Base-by-base conservation (phyloP, 345 rosid genomes). In the Trapa incisa region DNA sequence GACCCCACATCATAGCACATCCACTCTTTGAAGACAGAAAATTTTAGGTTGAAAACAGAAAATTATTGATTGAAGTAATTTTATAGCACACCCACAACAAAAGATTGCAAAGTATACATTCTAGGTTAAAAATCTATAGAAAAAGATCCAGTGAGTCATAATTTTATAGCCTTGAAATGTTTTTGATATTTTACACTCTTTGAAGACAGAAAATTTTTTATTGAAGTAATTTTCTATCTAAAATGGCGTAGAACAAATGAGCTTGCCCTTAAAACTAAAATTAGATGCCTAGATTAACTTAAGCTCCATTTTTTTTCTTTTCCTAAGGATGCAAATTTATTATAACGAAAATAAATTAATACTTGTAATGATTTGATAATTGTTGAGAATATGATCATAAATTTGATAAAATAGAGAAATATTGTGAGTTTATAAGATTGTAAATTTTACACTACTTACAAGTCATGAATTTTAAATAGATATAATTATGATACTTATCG, bases 1-100 rank as follows among this genome's bases (percentile, higher is more conserved):
- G 99, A 86, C 69, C 96, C 99, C 72, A 89, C 91, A 48, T 97
- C 83, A 73, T 87, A 91, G 79, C 95, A 91, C 62, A 71, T 84
- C 99, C 97, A n/a, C n/a, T n/a, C n/a, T n/a, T n/a, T n/a, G n/a
- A n/a, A n/a, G n/a, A n/a, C n/a, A n/a, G n/a, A n/a, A n/a, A n/a
- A n/a, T n/a, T n/a, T n/a, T n/a, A n/a, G n/a, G n/a, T n/a, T n/a
- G n/a, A n/a, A n/a, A n/a, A n/a, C n/a, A n/a, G n/a, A n/a, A n/a
- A n/a, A n/a, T n/a, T n/a, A n/a, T n/a, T n/a, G n/a, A n/a, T n/a
- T n/a, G n/a, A n/a, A n/a, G n/a, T n/a, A n/a, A n/a, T n/a, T n/a
- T n/a, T n/a, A n/a, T n/a, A n/a, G n/a, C n/a, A n/a, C n/a, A 94
- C 76, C 89, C 83, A 67, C 81, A 76, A 75, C 76, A 35, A 1